Base-by-base conservation (phyloP, 179 eudicot genomes). In the Amaranthus tricolor region DNA sequence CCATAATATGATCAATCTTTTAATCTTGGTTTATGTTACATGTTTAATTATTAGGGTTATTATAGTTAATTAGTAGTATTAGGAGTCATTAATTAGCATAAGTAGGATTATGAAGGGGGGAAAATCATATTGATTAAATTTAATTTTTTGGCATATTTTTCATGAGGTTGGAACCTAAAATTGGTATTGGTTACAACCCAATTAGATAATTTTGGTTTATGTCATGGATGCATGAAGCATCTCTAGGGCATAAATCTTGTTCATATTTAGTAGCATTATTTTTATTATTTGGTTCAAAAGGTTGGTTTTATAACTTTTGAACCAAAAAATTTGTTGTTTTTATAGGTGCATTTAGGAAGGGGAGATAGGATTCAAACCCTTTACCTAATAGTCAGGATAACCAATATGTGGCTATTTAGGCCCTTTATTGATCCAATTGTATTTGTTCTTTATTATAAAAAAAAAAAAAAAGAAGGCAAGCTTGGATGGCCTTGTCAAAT, bases 251-350 rank as follows among this genome's bases (percentile, higher is more conserved):
- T 70, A 78, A 31, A 49, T 73, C 74, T 61, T 86, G 86, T 82
- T 84, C 86, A 84, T 86, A 68, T 68, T 5, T 68, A 77, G 66
- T 74, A 73, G 78, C 63, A 82, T 48, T 67, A 73, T 73, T 57
- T 73, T 81, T 6, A 71, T 13, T 51, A 45, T 69, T 68, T 72
- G 88, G 88, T 73, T 86, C 90, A 81, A 85, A 76, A 81, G 90
- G 55, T 78, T 68, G 78, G 79, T 87, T 87, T 87, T 87, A 81
- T 75, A 72, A 79, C 85, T 81, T 85, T 81, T 84, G 83, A 83
- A 59, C 90, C 79, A 66, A 57, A 6, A 10, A 62, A 68, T 74
- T 75, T 51, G 55, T 71, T 67, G 64, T 52, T 52, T 60, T 51
- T 68, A 70, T 77, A 80, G 81, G 79, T 74, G 58, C 52, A 60